A percentile compares a stretch with the other conserved stretches of the same genome.
These are phyloP conservation scores for Bipolaris cookei DNA, from an alignment of 2,329 filamentous ascomycete genomes.

Conservation along the genomic window DNA sequence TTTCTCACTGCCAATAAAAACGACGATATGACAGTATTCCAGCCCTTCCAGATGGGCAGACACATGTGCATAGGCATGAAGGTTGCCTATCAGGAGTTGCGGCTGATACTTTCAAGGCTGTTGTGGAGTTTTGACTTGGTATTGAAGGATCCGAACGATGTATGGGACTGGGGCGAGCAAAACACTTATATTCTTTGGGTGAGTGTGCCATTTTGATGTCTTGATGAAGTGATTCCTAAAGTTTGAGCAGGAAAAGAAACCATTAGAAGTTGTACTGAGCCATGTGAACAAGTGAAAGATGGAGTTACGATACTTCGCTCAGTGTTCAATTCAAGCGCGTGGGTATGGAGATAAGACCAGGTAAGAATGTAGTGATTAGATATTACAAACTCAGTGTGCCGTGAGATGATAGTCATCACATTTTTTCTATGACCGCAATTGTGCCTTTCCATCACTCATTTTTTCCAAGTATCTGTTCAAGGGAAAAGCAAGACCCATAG, in stretches of 20 bases:
- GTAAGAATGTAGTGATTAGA: too few species aligned
- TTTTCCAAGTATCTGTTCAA: neutral
- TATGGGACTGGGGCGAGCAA: conserved; percentile 35
- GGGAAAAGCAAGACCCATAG: too few species aligned
- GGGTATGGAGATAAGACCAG: too few species aligned
- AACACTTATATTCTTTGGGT: conserved; percentile 34
- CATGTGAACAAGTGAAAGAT: neutral
- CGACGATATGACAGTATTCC: conserved; percentile 30
- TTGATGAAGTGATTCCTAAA: neutral
- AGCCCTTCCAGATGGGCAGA: conserved; percentile 39
- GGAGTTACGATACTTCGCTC: neutral
- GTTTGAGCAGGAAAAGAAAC: conserved; percentile 2
- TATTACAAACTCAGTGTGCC: too few species aligned
- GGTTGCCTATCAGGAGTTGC: conserved; percentile 43
- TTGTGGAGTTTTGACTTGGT: conserved; percentile 50
- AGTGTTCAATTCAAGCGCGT: neutral
- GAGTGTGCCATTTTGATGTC: neutral
- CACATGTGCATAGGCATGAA: conserved; percentile 38
- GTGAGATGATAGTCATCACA: too few species aligned
- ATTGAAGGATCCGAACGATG: conserved; percentile 14
- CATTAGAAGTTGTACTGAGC: neutral
- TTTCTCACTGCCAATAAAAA: conserved; percentile 31
- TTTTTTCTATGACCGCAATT: neutral
- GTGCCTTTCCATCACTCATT: neutral
- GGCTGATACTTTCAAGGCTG: conserved; percentile 49